These are phyloP conservation scores for Zanthoxylum bungeanum DNA, from an alignment of 345 rosid species.

Conservation along the genomic window DNA sequence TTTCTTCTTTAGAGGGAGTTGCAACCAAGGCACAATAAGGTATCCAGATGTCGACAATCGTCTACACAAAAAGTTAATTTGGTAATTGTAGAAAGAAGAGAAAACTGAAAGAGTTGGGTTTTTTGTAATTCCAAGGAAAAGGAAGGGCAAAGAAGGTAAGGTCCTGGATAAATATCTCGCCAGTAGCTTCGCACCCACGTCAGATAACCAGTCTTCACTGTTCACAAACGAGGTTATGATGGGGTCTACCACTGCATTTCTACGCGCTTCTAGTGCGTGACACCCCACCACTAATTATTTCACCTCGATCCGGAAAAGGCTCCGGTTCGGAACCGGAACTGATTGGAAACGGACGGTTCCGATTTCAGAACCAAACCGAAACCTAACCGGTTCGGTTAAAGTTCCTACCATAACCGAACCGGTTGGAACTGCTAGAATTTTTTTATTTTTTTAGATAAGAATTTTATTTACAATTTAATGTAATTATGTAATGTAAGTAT, in stretches of 20 bases:
- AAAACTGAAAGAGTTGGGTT: not conserved
- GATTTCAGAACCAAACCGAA: no score
- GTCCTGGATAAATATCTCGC: conserved; percentile 18
- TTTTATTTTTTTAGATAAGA: no score
- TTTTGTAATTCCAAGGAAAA: not conserved
- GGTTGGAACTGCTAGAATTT: no score
- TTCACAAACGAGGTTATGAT: conserved; percentile 8
- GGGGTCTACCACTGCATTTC: not conserved
- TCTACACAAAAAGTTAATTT: not conserved
- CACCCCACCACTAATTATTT: not conserved
- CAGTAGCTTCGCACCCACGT: conserved; percentile 25
- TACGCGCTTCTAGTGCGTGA: conserved; percentile 10
- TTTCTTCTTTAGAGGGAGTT: no score
- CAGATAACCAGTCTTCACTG: conserved; percentile 13
- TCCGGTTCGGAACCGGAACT: no score
- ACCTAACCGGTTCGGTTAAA: no score
- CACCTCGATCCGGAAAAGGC: no score
- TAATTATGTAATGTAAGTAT: no score
- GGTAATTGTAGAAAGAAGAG: not conserved
- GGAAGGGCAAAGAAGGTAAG: conserved; percentile 8
- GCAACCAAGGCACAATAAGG: no score
- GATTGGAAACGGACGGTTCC: no score
- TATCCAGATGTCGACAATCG: not conserved
- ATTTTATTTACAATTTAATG: no score
- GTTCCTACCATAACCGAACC: no score